Percentiles rank a stretch among this genome's conserved stretches.
Conservation (phyloP, 2,329 filamentous ascomycete genomes). For the Pseudogymnoascus verrucosus region DNA sequence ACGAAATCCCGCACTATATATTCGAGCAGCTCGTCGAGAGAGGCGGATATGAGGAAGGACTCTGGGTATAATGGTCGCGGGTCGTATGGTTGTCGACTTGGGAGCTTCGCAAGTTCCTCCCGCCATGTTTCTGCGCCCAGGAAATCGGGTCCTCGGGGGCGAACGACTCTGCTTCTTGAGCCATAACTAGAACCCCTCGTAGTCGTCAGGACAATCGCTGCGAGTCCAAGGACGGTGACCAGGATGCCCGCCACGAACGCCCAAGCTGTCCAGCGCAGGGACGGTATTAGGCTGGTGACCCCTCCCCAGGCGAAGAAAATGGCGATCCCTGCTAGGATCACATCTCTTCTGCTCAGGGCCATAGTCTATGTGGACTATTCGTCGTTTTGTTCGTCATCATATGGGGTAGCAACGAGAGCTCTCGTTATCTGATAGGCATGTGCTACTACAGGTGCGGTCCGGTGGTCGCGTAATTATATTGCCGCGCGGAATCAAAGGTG, state of each 20-base stretch:
- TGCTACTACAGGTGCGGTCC: slow-evolving; percentile 1
- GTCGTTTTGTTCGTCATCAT: slow-evolving; percentile 25
- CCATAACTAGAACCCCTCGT: slow-evolving; percentile 42
- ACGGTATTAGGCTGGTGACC: slow-evolving; percentile 72
- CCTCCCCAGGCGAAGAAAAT: slow-evolving; percentile 84
- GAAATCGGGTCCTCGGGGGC: slow-evolving; percentile 48
- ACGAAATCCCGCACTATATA: slow-evolving; percentile 78
- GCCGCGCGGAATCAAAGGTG: neutral
- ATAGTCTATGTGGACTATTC: slow-evolving; percentile 34
- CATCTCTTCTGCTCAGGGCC: slow-evolving; percentile 68
- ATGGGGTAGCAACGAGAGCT: slow-evolving; percentile 13
- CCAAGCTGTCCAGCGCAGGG: slow-evolving; percentile 76
- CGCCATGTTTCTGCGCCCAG: slow-evolving; percentile 57
- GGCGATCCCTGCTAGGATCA: slow-evolving; percentile 58
- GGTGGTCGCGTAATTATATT: slow-evolving; percentile 7
- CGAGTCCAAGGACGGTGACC: slow-evolving; percentile 43
- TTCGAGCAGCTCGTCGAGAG: slow-evolving; percentile 70
- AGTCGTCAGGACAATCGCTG: slow-evolving; percentile 54
- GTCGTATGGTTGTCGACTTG: slow-evolving; percentile 57
- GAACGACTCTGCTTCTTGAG: slow-evolving; percentile 33
- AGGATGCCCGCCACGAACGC: slow-evolving; percentile 67
- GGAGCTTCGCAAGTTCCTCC: slow-evolving; percentile 59
- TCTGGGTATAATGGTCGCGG: slow-evolving; percentile 64
- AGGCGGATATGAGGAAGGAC: slow-evolving; percentile 69
- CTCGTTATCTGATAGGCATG: slow-evolving; percentile 7